A percentile compares a stretch with the other conserved stretches of the same genome.
Evolutionary conservation across 352 stramenopile genomes (phyloP).

Genomic region (Globisporangium canariense): DNA sequence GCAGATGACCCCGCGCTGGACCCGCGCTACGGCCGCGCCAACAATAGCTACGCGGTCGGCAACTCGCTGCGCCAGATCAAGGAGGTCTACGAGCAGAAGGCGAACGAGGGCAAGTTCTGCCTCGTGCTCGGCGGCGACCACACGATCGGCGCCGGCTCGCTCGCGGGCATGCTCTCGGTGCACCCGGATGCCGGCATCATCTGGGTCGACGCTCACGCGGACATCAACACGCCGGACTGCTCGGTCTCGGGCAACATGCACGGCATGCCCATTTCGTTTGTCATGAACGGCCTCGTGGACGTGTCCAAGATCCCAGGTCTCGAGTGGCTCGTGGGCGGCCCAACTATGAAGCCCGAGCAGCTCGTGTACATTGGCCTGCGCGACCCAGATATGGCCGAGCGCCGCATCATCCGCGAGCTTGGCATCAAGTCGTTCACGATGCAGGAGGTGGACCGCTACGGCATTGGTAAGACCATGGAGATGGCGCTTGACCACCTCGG

Average conservation of each 20-base stretch:
- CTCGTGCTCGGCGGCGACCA: constrained; percentile 96
- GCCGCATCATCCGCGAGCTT: constrained; percentile 87
- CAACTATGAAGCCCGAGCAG: constrained; percentile 77
- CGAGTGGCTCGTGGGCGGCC: constrained; percentile 89
- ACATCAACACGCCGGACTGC: constrained; percentile 95
- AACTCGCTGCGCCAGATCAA: constrained; percentile 79
- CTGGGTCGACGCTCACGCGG: constrained; percentile 97
- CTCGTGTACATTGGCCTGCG: constrained; percentile 96
- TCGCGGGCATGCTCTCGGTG: constrained; percentile 89
- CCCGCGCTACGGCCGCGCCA: constrained; percentile 59
- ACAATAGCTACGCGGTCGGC: constrained; percentile 87
- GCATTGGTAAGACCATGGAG: constrained; percentile 97
- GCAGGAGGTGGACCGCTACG: constrained; percentile 95
- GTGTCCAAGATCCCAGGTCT: constrained; percentile 89
- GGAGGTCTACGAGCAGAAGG: constrained; percentile 82
- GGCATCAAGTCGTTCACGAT: constrained; percentile 96
- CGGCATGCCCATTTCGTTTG: constrained; percentile 95
- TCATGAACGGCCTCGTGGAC: constrained; percentile 91
- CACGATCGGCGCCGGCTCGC: constrained; percentile 91
- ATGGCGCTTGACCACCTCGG: constrained; percentile 93
- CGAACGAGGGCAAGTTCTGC: constrained; percentile 90
- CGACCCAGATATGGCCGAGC: constrained; percentile 92
- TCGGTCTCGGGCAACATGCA: constrained; percentile 96
- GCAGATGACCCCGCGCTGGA: constrained; percentile 64
- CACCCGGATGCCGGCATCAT: constrained; percentile 93